These are phyloP conservation scores for Monosporascus sp. DNA, from an alignment of 2,329 filamentous ascomycete species.

Conservation along the genomic window DNA sequence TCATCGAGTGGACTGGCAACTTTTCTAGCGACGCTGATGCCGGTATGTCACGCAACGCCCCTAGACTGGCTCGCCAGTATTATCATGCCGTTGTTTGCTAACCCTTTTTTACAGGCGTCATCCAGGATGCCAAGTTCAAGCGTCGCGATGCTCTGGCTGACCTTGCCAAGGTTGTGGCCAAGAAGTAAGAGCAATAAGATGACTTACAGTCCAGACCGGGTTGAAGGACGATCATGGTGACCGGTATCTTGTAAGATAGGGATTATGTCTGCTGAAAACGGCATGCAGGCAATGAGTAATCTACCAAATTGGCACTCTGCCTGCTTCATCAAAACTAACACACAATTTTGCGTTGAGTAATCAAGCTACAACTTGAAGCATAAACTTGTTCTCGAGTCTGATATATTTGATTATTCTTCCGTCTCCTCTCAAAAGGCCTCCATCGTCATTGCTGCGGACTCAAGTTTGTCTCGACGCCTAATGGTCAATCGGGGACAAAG, in stretches of 20 bases:
- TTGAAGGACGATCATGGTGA: not conserved
- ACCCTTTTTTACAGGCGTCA: constrained; percentile 46
- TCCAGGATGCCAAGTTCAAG: constrained; percentile 73
- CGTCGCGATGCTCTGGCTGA: constrained; percentile 65
- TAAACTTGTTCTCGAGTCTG: too few relatives aligned
- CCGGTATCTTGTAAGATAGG: not conserved
- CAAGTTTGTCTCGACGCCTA: too few relatives aligned
- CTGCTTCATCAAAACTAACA: too few relatives aligned
- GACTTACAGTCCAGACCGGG: not conserved
- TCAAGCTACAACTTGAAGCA: too few relatives aligned
- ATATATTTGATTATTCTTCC: too few relatives aligned
- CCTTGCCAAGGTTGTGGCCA: constrained; percentile 47
- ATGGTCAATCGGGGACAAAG: too few relatives aligned
- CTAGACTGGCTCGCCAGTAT: not conserved
- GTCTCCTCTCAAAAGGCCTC: too few relatives aligned
- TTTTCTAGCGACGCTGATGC: constrained; percentile 68
- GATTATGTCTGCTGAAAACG: too few relatives aligned
- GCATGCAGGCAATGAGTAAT: too few relatives aligned
- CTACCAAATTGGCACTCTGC: too few relatives aligned
- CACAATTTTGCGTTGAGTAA: too few relatives aligned
- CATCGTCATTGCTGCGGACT: too few relatives aligned
- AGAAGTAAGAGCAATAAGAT: constrained; percentile 17
- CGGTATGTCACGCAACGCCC: constrained; percentile 37
- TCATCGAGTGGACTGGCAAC: constrained; percentile 63
- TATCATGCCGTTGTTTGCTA: constrained; percentile 4